Evolutionary conservation across 768 basidiomycete species (phyloP), one percentile per base, ranked within the genome.

Genomic region (Lentinula raphanica): DNA sequence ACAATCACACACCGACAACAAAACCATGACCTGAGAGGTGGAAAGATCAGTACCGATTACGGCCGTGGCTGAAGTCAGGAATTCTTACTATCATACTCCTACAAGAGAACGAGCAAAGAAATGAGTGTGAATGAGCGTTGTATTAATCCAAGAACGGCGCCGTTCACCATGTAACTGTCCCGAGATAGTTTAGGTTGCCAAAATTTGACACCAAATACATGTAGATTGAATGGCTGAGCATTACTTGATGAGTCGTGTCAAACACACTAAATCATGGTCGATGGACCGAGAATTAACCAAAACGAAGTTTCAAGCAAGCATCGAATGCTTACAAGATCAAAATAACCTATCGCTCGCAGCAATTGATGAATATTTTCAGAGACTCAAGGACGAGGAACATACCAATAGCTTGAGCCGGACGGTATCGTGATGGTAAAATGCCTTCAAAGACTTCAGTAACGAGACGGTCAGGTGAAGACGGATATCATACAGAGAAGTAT

Each of bases 61-160:
- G 13, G 9, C 28, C 11, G 31, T 25, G 12, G 38, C 31, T 1
- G 15, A 36, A 5, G 21, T 11, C 27, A 31, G 3, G 12, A 31
- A 8, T 15, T 29, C 56, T 57, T 38, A 57, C 56, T 45, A 57
- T 17, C 3, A 57, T 49, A n/a, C 56, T 57, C 56, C 56, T 57
- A 32, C 9, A 9, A 19, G 25, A 15, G 5, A 36, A 53, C 9
- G n/a, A 19, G 25, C 25, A 11, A 36, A 53, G 13, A 35, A 28
- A 49, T 15, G 35, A 11, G 36, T 9, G n/a, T 1, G 17, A 11
- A 2, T 28, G 9, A 39, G 23, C 29, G 2, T 49, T 19, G 36
- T 11, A 53, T 56, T n/a, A 13, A 19, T 13, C 31, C 15, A 7
- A 28, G 1, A 6, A 8, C 4, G 9, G 9, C 21, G 23, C 15